Evolutionary conservation across 2,329 filamentous ascomycete genomes (phyloP).

Genomic region (Neofusicoccum cordaticola): DNA sequence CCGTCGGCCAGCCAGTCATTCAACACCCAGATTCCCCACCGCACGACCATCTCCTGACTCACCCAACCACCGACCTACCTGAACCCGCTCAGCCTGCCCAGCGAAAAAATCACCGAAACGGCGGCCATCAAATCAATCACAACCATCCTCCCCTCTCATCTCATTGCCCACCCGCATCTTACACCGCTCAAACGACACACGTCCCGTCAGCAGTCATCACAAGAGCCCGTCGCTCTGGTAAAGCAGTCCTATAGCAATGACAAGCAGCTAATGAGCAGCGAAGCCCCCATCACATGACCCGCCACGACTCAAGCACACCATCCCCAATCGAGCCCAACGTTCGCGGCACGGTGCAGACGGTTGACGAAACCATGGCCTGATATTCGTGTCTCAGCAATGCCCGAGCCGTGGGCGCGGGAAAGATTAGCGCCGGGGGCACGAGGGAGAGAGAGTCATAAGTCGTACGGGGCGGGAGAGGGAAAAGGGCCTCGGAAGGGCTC

Average conservation of each 20-base stretch:
- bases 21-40: not conserved
- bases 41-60: not conserved
- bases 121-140: not conserved
- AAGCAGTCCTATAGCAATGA: too few relatives aligned
- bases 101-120: not conserved
- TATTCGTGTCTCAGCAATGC: too few relatives aligned
- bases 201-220: not conserved
- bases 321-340: not conserved
- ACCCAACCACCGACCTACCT: not conserved
- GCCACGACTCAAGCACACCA: not conserved
- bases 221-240: not conserved
- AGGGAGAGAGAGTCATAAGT: too few relatives aligned
- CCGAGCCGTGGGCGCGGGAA: too few relatives aligned
- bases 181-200: not conserved
- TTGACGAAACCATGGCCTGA: not conserved
- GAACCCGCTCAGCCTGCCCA: not conserved
- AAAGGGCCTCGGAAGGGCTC: too few relatives aligned
- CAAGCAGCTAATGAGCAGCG: not conserved
- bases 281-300: not conserved
- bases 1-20: not conserved
- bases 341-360: not conserved
- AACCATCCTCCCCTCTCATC: not conserved
- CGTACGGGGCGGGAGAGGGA: too few relatives aligned
- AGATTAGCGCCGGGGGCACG: too few relatives aligned
- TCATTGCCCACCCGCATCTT: not conserved